These are phyloP conservation scores for Botrytis cinerea DNA, from an alignment of 2,329 filamentous ascomycete species.

Conservation along the genomic window DNA sequence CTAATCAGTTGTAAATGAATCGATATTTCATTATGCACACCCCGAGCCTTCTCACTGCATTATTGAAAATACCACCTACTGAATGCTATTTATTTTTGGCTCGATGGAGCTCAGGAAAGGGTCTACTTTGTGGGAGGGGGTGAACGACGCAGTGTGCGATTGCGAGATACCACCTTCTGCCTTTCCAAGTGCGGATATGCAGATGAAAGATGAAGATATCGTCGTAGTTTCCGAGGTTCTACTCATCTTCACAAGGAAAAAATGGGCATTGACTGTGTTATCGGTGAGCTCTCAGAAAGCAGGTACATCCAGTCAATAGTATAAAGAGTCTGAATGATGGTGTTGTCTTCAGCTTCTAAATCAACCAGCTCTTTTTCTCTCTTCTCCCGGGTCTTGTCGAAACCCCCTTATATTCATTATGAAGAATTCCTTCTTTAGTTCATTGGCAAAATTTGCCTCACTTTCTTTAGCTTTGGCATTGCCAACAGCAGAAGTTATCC, in stretches of 20 bases:
- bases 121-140: background rate
- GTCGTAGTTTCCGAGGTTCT: background rate
- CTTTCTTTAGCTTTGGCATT: conserved; percentile 32
- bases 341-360: background rate
- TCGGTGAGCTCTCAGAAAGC: background rate
- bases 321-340: background rate
- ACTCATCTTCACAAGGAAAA: background rate
- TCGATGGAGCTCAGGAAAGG: background rate
- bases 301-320: background rate
- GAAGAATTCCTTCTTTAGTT: conserved; percentile 34
- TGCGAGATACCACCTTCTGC: background rate
- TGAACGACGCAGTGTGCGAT: background rate
- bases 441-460: conserved; percentile 28
- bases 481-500: conserved; percentile 27
- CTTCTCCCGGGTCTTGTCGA: background rate
- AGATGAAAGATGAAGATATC: background rate
- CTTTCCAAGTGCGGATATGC: background rate
- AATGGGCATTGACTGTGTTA: background rate
- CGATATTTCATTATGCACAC: background rate
- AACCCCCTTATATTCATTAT: conserved; percentile 25
- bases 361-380: background rate
- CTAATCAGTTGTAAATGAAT: background rate
- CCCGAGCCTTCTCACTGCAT: background rate
- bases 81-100: background rate
- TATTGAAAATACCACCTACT: conserved; percentile 10